These are phyloP conservation scores for Rhypophila decipiens DNA, from an alignment of 495 filamentous ascomycete genomes.

Conservation along the genomic window DNA sequence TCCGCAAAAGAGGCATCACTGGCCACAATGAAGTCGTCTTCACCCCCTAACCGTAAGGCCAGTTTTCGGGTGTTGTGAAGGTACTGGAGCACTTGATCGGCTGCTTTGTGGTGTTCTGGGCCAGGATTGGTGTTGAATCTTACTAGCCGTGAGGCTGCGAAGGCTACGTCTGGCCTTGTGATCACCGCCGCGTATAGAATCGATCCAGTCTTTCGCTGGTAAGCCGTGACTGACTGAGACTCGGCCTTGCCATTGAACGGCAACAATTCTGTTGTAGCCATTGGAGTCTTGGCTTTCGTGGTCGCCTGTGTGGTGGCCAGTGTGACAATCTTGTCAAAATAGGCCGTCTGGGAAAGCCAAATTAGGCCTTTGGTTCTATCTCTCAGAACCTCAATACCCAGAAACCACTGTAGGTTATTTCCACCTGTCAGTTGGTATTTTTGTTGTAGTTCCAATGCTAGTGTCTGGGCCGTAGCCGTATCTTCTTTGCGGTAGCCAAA, in stretches of 20 bases:
- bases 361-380: slow-evolving; percentile 5
- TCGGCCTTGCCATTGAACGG: not conserved
- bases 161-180: slow-evolving; percentile 10
- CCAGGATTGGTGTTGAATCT: slow-evolving; percentile 7
- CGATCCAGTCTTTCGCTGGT: slow-evolving; percentile 7
- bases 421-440: slow-evolving; percentile 8
- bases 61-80: not conserved
- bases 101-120: slow-evolving; percentile 5
- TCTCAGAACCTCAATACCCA: slow-evolving; percentile 6
- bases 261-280: not conserved
- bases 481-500: slow-evolving; percentile 5
- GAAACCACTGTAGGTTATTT: slow-evolving; percentile 5
- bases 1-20: slow-evolving; percentile 6
- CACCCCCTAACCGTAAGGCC: slow-evolving; percentile 4
- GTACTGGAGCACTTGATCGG: slow-evolving; percentile 8
- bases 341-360: slow-evolving; percentile 7
- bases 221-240: not conserved
- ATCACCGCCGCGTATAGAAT: slow-evolving; percentile 8
- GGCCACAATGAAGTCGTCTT: slow-evolving; percentile 2
- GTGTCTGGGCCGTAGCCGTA: not conserved
- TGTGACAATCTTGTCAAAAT: slow-evolving; percentile 4
- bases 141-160: not conserved
- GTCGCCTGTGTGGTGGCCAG: not conserved
- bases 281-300: not conserved
- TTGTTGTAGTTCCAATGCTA: not conserved